Conservation (phyloP, 1,284 basidiomycete species). For the Abortiporus biennis region DNA sequence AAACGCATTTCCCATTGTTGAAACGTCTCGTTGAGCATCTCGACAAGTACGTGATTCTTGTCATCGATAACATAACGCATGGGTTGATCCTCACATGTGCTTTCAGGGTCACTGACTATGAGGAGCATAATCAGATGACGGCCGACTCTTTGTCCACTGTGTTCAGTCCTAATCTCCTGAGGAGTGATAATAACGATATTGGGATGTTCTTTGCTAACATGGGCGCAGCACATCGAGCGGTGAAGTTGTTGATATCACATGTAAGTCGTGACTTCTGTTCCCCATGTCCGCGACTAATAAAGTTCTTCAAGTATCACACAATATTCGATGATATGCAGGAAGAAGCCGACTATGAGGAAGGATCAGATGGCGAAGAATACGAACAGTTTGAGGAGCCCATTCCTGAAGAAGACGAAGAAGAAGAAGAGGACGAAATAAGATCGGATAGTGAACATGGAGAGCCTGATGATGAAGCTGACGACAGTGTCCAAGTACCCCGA, state of each 20-base stretch:
- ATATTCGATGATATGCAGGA: constrained; percentile 38
- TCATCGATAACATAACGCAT: not conserved
- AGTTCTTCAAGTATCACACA: constrained; percentile 33
- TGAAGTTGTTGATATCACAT: constrained; percentile 74
- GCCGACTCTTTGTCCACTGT: constrained; percentile 77
- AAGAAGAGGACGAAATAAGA: constrained; percentile 22
- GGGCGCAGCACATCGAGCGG: constrained; percentile 67
- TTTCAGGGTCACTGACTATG: constrained; percentile 72
- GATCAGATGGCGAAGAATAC: constrained; percentile 34
- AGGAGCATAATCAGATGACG: constrained; percentile 84
- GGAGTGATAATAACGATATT: constrained; percentile 69
- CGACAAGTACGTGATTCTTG: constrained; percentile 48
- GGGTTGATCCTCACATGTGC: constrained; percentile 11
- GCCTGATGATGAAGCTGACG: constrained; percentile 4
- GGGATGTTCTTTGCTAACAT: constrained; percentile 72
- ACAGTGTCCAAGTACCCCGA: not conserved
- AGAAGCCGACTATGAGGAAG: constrained; percentile 32
- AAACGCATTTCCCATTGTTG: constrained; percentile 67
- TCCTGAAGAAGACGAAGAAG: constrained; percentile 41
- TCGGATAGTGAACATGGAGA: constrained; percentile 6
- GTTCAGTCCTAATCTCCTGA: constrained; percentile 73
- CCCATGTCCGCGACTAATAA: not conserved
- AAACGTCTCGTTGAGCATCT: constrained; percentile 75
- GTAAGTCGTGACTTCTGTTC: constrained; percentile 34
- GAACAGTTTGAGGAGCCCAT: constrained; percentile 43